Evolutionary conservation across 257 asterid genomes (phyloP), one percentile per base, ranked within the genome.

Genomic region (Euphrasia confusa): DNA sequence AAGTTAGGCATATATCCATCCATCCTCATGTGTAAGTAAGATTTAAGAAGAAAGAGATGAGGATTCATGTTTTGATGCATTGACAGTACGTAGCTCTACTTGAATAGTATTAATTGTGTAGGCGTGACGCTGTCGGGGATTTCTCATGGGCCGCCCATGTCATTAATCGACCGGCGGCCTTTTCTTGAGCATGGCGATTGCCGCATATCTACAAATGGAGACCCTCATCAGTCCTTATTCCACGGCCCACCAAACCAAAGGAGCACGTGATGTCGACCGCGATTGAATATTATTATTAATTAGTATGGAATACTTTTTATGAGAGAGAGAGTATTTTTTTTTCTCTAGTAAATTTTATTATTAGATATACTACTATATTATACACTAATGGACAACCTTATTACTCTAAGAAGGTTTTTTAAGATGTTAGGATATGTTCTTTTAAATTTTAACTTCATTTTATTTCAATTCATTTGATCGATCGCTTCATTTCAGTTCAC

Each of bases 91-190:
- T 45, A 13, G 52, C 52, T 2, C 52, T 2, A 50, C 12, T 4
- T 32, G 14, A 21, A 24, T 10, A 26, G 0, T 42, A 12, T 42
- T 10, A 45, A 11, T 52, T 52, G 58, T 21, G 24, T 21, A 21
- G 58, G 35, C 33, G 58, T 52, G 57, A 52, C 12, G 13, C 27
- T 52, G 57, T 52, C 57, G 57, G 58, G 58, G 58, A 17, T 45
- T 56, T 28, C 60, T 13, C 61, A 28, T 56, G 61, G 12, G 40
- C 40, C 61, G 42, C 61, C 61, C 61, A 49, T 49, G 55, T 18
- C 26, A 24, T n/a, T n/a, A 7, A 30, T n/a, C 54, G 10, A 18
- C 30, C n/a, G 14, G 30, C 61, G 24, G 1, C 24, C 10, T 27
- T 26, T 27, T 58, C 13, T 32, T 8, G 32, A n/a, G 64, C 40